Percentiles rank a stretch among this genome's conserved stretches.
These are phyloP conservation scores for Rhynchospora breviuscula DNA, from an alignment of 176 grass and related monocot species.

Conservation along the genomic window DNA sequence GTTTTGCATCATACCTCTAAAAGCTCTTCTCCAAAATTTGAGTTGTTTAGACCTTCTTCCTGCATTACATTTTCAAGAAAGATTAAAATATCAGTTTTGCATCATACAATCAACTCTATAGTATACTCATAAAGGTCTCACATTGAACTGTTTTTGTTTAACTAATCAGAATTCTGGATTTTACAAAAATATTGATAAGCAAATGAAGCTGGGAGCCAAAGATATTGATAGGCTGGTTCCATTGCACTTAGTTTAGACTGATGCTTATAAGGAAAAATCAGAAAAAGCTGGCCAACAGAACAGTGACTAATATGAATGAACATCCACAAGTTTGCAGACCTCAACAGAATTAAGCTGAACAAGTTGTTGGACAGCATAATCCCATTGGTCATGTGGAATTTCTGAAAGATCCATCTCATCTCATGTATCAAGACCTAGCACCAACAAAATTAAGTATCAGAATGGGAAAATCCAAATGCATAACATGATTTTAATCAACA, in stretches of 20 bases:
- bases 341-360: background rate
- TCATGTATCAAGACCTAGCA: background rate
- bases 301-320: background rate
- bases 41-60: too few species aligned
- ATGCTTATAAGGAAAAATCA: background rate
- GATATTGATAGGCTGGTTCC: background rate
- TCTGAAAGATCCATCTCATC: constrained; percentile 15
- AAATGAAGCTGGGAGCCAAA: background rate
- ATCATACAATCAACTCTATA: too few species aligned
- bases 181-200: too few species aligned
- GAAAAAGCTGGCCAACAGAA: background rate
- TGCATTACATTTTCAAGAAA: too few species aligned
- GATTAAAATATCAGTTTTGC: too few species aligned
- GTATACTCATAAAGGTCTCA: too few species aligned
- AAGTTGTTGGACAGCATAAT: background rate
- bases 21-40: too few species aligned
- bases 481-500: background rate
- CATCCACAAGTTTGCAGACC: background rate
- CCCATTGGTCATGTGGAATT: constrained; percentile 18
- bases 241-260: background rate
- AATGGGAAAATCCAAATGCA: background rate
- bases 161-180: too few species aligned
- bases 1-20: too few species aligned
- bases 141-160: too few species aligned
- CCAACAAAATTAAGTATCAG: background rate